These are phyloP conservation scores for Vitis hybrid DNA, from an alignment of 177 flowering plant genomes.

Conservation along the genomic window DNA sequence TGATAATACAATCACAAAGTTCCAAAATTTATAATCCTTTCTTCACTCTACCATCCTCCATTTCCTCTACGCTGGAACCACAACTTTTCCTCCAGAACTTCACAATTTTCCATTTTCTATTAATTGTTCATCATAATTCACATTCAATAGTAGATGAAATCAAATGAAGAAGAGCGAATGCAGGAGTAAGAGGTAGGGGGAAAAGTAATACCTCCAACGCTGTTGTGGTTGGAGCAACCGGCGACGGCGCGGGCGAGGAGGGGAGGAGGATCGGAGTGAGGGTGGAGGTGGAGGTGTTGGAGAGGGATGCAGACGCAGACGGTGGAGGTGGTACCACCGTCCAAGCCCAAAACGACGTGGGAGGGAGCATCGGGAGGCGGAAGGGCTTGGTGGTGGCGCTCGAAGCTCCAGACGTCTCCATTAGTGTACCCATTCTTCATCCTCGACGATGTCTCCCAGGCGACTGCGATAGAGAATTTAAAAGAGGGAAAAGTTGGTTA, in stretches of 20 bases:
- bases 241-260: conserved; percentile 74
- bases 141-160: neutral
- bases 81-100: too few relatives aligned
- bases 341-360: conserved; percentile 65
- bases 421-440: conserved; percentile 51
- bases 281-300: neutral
- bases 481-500: too few relatives aligned
- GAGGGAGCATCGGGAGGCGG: too few relatives aligned
- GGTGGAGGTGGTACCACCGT: conserved; percentile 88
- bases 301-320: conserved; percentile 77
- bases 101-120: too few relatives aligned
- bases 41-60: too few relatives aligned
- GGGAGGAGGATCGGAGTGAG: conserved; percentile 59
- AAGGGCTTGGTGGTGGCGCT: conserved; percentile 26
- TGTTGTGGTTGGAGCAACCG: conserved; percentile 94
- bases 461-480: too few relatives aligned
- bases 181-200: neutral
- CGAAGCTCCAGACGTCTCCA: conserved; percentile 62
- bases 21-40: too few relatives aligned
- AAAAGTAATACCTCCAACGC: conserved; percentile 69
- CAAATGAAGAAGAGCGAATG: neutral
- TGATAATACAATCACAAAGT: too few relatives aligned
- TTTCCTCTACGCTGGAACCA: too few relatives aligned
- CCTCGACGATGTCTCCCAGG: neutral
- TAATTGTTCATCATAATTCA: too few relatives aligned